Evolutionary conservation across 805 yeast species (phyloP).

Genomic region (Hanseniaspora vineae): DNA sequence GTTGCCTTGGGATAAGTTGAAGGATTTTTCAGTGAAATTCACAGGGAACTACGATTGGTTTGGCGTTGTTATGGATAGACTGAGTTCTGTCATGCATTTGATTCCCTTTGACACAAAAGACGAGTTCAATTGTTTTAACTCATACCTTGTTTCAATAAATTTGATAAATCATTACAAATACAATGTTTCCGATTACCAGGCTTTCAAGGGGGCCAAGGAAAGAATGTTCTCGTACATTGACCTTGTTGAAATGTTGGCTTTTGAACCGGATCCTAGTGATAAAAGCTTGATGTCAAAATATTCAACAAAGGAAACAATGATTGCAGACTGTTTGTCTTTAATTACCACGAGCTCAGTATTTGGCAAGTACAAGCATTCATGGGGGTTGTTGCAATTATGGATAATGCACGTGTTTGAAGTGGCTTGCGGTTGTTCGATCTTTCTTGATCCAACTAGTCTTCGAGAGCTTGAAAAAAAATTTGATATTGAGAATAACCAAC

Average conservation of each 20-base stretch:
- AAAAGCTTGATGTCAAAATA: too few species aligned
- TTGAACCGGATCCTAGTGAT: neutral
- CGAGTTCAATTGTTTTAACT: neutral
- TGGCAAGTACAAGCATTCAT: neutral
- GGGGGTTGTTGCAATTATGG: neutral
- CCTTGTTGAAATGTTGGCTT: neutral
- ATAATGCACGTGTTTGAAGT: neutral
- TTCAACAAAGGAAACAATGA: neutral
- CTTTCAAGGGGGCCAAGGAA: neutral
- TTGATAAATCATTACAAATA: neutral
- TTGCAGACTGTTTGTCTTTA: neutral
- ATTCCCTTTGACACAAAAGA: neutral
- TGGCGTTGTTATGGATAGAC: neutral
- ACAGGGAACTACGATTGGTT: neutral
- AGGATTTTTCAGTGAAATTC: neutral
- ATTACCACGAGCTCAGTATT: neutral
- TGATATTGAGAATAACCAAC: neutral
- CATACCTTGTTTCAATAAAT: neutral
- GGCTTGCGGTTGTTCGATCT: neutral
- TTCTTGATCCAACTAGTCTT: neutral
- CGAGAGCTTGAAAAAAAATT: constrained; percentile 4
- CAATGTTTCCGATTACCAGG: neutral
- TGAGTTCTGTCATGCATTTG: neutral
- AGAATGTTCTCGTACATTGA: neutral
- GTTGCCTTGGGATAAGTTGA: neutral